Conservation (phyloP, 345 rosid species). For the Salix suchowensis region DNA sequence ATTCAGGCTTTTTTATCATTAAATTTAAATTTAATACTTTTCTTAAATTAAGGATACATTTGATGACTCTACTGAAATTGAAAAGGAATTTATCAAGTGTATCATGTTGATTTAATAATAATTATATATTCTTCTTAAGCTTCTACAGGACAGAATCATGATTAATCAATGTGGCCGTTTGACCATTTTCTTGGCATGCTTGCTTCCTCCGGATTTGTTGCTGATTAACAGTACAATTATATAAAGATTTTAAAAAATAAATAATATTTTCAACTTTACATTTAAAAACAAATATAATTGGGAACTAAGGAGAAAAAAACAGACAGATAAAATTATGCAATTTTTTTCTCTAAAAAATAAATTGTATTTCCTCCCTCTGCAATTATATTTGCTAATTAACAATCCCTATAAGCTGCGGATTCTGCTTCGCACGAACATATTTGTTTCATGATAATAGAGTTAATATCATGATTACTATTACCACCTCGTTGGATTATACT, state of each 20-base stretch:
- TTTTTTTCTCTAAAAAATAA: not conserved
- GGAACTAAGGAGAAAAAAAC: not conserved
- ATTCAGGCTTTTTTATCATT: not conserved
- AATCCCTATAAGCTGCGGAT: constrained; percentile 64
- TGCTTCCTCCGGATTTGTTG: not conserved
- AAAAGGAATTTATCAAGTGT: too few species aligned
- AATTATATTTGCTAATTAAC: constrained; percentile 21
- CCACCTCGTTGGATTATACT: constrained; percentile 35
- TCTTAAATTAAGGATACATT: too few species aligned
- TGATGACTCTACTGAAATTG: too few species aligned
- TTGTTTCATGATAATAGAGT: constrained; percentile 45
- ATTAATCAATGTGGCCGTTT: not conserved
- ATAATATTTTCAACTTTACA: not conserved
- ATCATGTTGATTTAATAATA: not conserved
- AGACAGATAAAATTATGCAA: not conserved
- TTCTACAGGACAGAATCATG: not conserved
- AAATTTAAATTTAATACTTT: not conserved
- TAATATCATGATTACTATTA: constrained; percentile 27
- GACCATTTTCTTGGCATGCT: not conserved
- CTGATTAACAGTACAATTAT: not conserved
- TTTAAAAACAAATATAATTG: constrained; percentile 1
- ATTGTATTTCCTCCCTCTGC: not conserved
- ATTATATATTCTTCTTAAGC: not conserved
- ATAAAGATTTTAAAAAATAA: not conserved
- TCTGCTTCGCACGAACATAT: constrained; percentile 57